phyloP scores from a whole-genome alignment of 371 early-diverging fungal genomes.

The Apophysomyces sp. region DNA sequence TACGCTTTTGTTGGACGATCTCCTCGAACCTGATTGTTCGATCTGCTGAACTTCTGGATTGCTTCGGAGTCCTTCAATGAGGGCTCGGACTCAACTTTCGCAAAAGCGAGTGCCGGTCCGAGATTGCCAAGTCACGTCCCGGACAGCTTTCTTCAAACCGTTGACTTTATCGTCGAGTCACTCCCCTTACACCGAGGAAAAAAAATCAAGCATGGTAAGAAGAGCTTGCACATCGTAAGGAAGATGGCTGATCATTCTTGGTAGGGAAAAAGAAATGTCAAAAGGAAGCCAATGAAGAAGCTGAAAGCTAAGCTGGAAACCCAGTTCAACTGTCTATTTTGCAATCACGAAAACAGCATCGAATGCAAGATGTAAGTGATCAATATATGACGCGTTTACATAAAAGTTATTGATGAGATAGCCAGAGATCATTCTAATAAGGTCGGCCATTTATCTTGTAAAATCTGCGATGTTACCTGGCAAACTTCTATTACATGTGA shows the following conservation, averaged over 20 bases:
- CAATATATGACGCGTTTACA: background rate
- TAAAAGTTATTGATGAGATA: background rate
- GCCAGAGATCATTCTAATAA: constrained; percentile 48
- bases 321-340: constrained; percentile 87
- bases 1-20: too few species aligned
- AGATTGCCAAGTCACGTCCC: too few species aligned
- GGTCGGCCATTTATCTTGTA: constrained; percentile 71
- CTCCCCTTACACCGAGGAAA: background rate
- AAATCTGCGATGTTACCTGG: constrained; percentile 73
- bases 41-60: too few species aligned
- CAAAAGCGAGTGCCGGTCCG: too few species aligned
- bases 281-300: constrained; percentile 72
- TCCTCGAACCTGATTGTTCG: too few species aligned
- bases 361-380: constrained; percentile 70
- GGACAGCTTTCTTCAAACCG: too few species aligned
- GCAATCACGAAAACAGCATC: constrained; percentile 87
- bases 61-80: too few species aligned
- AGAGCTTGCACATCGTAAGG: background rate
- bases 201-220: background rate
- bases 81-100: too few species aligned
- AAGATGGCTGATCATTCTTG: background rate
- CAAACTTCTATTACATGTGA: constrained; percentile 69
- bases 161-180: too few species aligned
- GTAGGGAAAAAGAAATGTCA: constrained; percentile 88
- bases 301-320: constrained; percentile 75